phyloP scores from a whole-genome alignment of 805 yeast genomes.

The Lipomyces anomalus region DNA sequence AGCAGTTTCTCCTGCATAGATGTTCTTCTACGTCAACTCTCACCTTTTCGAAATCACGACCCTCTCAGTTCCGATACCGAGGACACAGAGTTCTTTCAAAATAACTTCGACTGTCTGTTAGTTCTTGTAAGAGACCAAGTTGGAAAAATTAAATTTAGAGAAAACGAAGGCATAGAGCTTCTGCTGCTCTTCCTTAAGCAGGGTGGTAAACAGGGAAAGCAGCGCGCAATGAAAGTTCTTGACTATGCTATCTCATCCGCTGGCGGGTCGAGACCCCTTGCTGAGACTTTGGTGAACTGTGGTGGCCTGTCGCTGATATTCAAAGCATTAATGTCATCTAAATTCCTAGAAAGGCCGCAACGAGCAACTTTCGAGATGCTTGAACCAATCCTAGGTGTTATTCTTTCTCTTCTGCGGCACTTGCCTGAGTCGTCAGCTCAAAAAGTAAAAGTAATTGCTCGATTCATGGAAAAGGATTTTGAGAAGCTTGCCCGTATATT shows the following conservation, averaged over 20 bases:
- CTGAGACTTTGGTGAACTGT: slow-evolving; percentile 15
- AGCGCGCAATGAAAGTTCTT: slow-evolving; percentile 17
- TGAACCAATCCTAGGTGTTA: slow-evolving; percentile 22
- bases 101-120: slow-evolving; percentile 21
- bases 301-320: slow-evolving; percentile 21
- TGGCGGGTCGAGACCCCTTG: slow-evolving; percentile 7
- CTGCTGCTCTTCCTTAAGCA: slow-evolving; percentile 14
- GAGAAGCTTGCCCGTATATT: slow-evolving; percentile 18
- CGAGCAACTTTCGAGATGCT: slow-evolving; percentile 11
- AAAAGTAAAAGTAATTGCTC: slow-evolving; percentile 18
- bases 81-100: slow-evolving; percentile 23
- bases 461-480: slow-evolving; percentile 22
- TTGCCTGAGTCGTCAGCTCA: slow-evolving; percentile 21
- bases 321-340: slow-evolving; percentile 18
- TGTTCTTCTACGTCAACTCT: slow-evolving; percentile 15
- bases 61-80: slow-evolving; percentile 18
- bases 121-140: slow-evolving; percentile 15
- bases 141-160: slow-evolving; percentile 20
- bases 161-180: slow-evolving; percentile 25
- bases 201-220: slow-evolving; percentile 19
- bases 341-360: slow-evolving; percentile 5
- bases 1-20: slow-evolving; percentile 21
- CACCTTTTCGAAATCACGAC: slow-evolving; percentile 18
- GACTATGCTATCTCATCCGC: slow-evolving; percentile 23
- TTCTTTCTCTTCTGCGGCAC: slow-evolving; percentile 21